Base-by-base conservation (phyloP, 2,329 filamentous ascomycete genomes). In the Ceratocystis huliohia region DNA sequence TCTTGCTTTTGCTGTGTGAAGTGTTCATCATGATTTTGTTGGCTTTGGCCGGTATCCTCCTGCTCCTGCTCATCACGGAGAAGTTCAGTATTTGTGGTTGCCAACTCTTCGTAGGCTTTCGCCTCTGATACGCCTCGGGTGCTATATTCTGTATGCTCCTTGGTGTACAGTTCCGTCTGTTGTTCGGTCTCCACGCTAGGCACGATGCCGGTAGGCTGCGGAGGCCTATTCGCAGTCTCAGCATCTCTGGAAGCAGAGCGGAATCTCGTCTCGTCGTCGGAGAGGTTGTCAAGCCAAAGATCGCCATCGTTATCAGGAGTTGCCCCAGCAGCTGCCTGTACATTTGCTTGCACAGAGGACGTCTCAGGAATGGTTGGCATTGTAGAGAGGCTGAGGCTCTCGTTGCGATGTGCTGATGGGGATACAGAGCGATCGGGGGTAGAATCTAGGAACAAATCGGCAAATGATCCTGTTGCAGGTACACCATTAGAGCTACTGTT, bases 221-320 rank as follows among this genome's bases (percentile, higher is more conserved):
- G 10, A 20, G 10, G 17, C n/a, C 33, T 50, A n/a, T 63, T 50
- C 44, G 61, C 13, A 7, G 30, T 30, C 17, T 33, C 61, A 7
- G 37, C 6, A 50, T 30, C 28, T 37, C 22, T 20, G 30, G 56
- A 59, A n/a, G n/a, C 13, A 33, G 33, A 44, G 67, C 69, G 48
- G 69, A 45, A 20, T 73, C 71, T 28, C 70, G 72, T 7, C 15
- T 72, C 71, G 41, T 77, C 72, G 50, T 79, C 73, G 0, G 75
- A 76, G 46, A 78, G 57, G 5, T 76, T 76, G 33, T 74, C 74
- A 71, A 80, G 76, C 79, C 79, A 81, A 22, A 80, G 76, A 69
- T 81, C 79, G 0, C 77, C 77, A 45, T 77, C 73, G n/a, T 73
- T 72, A 2, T 71, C 65, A 28, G 48, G 13, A 22, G 44, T n/a